A percentile compares a stretch with the other conserved stretches of the same genome.
Evolutionary conservation across 1,139 yeast species (phyloP).

Genomic region (Lodderomyces pseudojiufengensis): DNA sequence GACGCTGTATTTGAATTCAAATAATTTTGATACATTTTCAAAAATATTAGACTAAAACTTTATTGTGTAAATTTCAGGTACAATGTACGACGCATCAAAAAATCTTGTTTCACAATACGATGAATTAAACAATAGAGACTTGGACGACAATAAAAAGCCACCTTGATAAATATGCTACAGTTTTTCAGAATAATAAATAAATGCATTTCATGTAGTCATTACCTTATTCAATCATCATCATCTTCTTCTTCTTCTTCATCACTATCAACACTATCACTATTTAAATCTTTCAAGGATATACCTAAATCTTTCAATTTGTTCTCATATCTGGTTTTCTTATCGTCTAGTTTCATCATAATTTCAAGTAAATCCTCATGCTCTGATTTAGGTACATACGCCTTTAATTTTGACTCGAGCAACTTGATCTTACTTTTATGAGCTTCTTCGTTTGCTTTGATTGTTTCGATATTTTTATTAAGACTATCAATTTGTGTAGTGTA

Average conservation of each 20-base stretch:
- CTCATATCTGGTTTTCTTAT: constrained; percentile 59
- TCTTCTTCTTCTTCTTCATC: constrained; percentile 27
- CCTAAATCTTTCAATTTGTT: constrained; percentile 47
- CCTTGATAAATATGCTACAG: too few relatives aligned
- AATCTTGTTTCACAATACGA: neutral
- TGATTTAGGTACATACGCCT: constrained; percentile 44
- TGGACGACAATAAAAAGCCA: too few relatives aligned
- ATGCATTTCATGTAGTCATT: too few relatives aligned
- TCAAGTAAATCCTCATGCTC: constrained; percentile 78
- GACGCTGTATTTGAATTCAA: neutral
- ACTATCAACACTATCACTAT: constrained; percentile 38
- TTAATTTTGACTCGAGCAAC: constrained; percentile 15
- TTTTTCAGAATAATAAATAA: too few relatives aligned
- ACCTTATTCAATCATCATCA: constrained; percentile 17
- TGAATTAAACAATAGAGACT: too few relatives aligned
- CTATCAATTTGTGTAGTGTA: neutral
- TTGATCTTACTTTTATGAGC: constrained; percentile 13
- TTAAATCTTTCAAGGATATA: constrained; percentile 45
- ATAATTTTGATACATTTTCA: too few relatives aligned
- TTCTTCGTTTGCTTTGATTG: constrained; percentile 6
- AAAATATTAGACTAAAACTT: too few relatives aligned
- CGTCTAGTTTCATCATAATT: constrained; percentile 71
- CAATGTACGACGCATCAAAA: too few relatives aligned
- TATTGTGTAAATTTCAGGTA: too few relatives aligned
- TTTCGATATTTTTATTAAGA: too few relatives aligned